Base-by-base conservation (phyloP, 2,329 filamentous ascomycete species). In the Fusarium coicis region DNA sequence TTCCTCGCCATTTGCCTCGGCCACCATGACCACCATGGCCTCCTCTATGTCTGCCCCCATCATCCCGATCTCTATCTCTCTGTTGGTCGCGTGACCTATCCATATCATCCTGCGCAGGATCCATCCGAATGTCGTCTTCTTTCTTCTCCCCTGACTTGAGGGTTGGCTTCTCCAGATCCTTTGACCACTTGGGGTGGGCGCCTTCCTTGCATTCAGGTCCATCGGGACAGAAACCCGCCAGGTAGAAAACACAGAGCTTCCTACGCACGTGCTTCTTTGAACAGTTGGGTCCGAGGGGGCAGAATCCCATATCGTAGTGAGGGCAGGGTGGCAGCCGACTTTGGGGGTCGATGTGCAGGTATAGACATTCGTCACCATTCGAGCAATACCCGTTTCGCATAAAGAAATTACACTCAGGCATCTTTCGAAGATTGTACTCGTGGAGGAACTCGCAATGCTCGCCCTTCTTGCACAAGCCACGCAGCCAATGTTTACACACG, bases 401-500 rank as follows among this genome's bases (percentile, higher is more conserved):
- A 84, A 96, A 98, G 83, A 97, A 97, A 80, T 97, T 97, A 85
- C 96, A 99, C 85, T 98, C 96, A 72, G 96, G 95, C 94, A 98
- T 98, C 83, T 96, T 95, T 73, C 96, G 92, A 76, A 99, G 89
- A 84, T 99, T 98, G 87, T 98, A 99, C 84, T 98, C 96, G 87
- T 99, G 96, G 54, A 98, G 87, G 79, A 98, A 99, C 85, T 99
- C 96, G 90, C 96, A 99, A 76, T 91, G 90, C 80, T 98, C 93
- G 78, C 96, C 96, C 84, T 98, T 98, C 81, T 99, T 99, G 87
- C 96, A 99, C 26, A 99, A 90, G 0, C 95, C 96, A 74, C 97
- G 93, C 79, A 98, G 91, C 92, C 96, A 98, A 87, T 98, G 96
- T 86, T 99, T 99, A 90, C 96, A 99, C 69, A 99, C 96, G 21